Evolutionary conservation across 805 yeast species (phyloP).

Genomic region (Yamadazyma takamatsuzukensis): DNA sequence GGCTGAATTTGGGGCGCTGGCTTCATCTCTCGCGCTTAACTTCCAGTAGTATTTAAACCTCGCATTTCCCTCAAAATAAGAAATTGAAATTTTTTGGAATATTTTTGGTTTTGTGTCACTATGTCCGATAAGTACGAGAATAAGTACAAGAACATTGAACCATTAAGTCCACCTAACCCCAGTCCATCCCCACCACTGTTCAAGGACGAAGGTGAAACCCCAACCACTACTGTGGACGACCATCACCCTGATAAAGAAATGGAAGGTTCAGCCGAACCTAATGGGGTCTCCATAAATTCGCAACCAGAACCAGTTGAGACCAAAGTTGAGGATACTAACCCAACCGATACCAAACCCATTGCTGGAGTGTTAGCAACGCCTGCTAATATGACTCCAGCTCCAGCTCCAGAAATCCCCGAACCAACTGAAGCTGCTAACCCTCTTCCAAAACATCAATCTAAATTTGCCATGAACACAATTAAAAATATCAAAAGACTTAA

Average conservation of each 20-base stretch:
- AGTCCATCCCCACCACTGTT: conserved; percentile 33
- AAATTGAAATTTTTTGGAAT: too few relatives aligned
- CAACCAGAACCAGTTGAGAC: conserved; percentile 2
- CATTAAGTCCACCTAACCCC: conserved; percentile 30
- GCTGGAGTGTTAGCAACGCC: conserved; percentile 13
- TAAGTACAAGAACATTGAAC: too few relatives aligned
- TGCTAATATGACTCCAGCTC: conserved; percentile 51
- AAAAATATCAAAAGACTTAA: conserved; percentile 86
- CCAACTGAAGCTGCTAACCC: conserved; percentile 74
- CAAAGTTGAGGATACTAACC: conserved; percentile 4
- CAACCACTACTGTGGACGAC: conserved; percentile 5
- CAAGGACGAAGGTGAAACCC: conserved; percentile 1
- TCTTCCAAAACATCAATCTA: conserved; percentile 78
- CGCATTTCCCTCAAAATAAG: too few relatives aligned
- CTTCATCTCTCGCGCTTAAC: too few relatives aligned
- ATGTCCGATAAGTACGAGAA: too few relatives aligned
- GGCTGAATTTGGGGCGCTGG: too few relatives aligned
- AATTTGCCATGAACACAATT: conserved; percentile 71
- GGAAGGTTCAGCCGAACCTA: conserved; percentile 4
- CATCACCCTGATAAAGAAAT: conserved; percentile 4
- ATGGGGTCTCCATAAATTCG: neutral
- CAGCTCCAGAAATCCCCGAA: conserved; percentile 68
- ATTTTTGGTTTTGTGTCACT: too few relatives aligned
- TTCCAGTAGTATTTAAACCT: too few relatives aligned
- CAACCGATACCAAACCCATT: too few relatives aligned